Base-by-base conservation (phyloP, 176 grass and related monocot species). In the Oryza glumipatula region DNA sequence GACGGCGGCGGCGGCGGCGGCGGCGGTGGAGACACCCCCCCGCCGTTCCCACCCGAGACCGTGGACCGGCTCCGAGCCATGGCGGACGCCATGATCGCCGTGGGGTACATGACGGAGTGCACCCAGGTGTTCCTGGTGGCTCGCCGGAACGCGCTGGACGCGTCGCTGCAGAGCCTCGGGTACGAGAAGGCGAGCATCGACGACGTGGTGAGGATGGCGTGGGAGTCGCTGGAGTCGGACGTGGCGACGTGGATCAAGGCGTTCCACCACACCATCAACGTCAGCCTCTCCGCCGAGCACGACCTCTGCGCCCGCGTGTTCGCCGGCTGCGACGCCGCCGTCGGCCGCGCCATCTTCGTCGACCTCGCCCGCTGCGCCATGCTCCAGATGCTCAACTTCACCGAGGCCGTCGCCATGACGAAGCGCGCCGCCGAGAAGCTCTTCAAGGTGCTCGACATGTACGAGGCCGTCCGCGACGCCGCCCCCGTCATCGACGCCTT, bases 361-460 rank as follows among this genome's bases (percentile, higher is more conserved):
- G 80, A 88, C 80, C 87, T 95, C 43, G 80, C 90, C 1, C 80
- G 54, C 61, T 64, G 72, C 76, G 81, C 80, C 70, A 60, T 94
- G 77, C 77, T 95, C 24, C 88, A 86, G 45, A 74, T 99, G 78
- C 86, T 99, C 75, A 92, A 68, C 65, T 99, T 99, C 78, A 84
- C 86, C 0, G 91, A 99, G 93, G 96, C 91, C 21, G 83, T 99
- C 8, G 76, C 68, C 9, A 89, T 92, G 72, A 91, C 88, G 3
- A 96, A 94, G 72, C 91, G 94, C 64, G 84, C 90, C 9, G 90
- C 91, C 0, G 96, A 96, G 78, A 96, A 99, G 84, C 91, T 99
- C 41, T 99, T 99, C 92, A 99, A 92, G 83, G 84, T 99, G 83
- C 96, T 99, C 24, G 96, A 99, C 70, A 96, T 96, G 84, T 99